Base-by-base conservation (phyloP, 352 stramenopile species). In the Pythium aphanidermatum region DNA sequence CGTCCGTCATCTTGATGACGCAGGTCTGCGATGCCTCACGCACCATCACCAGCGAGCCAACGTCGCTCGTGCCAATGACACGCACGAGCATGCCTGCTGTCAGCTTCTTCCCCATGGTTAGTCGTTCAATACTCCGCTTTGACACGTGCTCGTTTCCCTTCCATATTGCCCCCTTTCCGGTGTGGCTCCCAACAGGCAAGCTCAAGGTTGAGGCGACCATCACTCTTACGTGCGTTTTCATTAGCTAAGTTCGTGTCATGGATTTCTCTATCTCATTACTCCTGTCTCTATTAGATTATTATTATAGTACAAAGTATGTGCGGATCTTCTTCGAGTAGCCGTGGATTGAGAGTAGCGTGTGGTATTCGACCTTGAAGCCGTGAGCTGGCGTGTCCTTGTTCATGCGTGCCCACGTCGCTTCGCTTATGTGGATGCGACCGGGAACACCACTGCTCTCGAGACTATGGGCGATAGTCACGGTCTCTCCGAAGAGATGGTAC, bases 401-500 rank as follows among this genome's bases (percentile, higher is more conserved):
- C 73, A 92, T 86, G 24, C 75, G 68, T 8, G 72, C 65, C 64
- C 81, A 91, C 32, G 81, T 90, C 40, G 59, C 84, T 30, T 89
- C 76, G 39, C 72, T 86, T 41, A 95, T 86, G 55, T 95, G 83
- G 30, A 93, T 87, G 0, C 78, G 65, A 0, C 82, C 77, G 3
- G 79, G 76, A 5, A 79, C 68, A 26, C 83, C 79, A 33, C 68
- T 85, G 61, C 74, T 88, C 37, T 95, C 83, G 33, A 95, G 64
- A 27, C 74, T 73, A 30, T 95, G 74, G 1, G 81, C 82, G 28
- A 92, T 87, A 19, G 74, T 95, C 44, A 92, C 79, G 2, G 83
- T 87, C 44, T 92, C 79, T 3, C 83, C 83, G 29, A 93, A 92
- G 13, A 95, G 60, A 30, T 95, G 83, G 34, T 90, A 96, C 9